A percentile compares a stretch with the other conserved stretches of the same genome.
Evolutionary conservation across 1,284 basidiomycete species (phyloP).

Genomic region (Ceratobasidium sp.): DNA sequence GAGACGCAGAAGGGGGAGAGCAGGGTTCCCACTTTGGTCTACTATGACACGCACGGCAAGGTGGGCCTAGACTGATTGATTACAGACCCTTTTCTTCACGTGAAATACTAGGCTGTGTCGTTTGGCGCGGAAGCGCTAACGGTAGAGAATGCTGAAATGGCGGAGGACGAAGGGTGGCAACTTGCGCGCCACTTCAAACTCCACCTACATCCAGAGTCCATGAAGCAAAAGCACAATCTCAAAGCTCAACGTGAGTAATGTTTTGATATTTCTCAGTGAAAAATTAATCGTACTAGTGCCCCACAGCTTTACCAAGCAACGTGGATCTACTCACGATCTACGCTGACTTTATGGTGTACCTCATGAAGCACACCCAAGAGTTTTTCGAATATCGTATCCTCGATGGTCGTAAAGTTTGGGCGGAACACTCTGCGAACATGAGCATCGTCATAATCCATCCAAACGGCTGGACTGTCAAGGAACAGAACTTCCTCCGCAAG

Average conservation of each 20-base stretch:
- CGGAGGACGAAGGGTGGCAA: slow-evolving; percentile 11
- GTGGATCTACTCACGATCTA: slow-evolving; percentile 30
- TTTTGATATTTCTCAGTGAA: no score
- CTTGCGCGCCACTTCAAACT: slow-evolving; percentile 8
- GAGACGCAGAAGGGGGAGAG: slow-evolving; percentile 19
- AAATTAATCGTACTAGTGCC: no score
- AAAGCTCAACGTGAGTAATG: no score
- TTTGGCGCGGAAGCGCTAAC: slow-evolving; percentile 6
- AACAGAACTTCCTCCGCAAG: slow-evolving; percentile 43
- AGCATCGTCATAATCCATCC: slow-evolving; percentile 41
- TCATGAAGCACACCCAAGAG: slow-evolving; percentile 37
- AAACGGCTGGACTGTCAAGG: slow-evolving; percentile 41
- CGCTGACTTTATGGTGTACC: slow-evolving; percentile 44
- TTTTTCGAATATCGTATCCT: slow-evolving; percentile 40
- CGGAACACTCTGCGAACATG: slow-evolving; percentile 7
- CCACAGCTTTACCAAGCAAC: no score
- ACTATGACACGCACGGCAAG: slow-evolving; percentile 33
- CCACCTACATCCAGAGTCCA: slow-evolving; percentile 6
- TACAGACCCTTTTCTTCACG: no score
- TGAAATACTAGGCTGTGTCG: neutral
- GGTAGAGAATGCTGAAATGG: neutral
- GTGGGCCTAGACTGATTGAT: neutral
- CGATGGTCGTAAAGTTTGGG: slow-evolving; percentile 31
- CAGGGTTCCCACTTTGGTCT: slow-evolving; percentile 44
- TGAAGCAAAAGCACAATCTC: neutral